phyloP scores from a whole-genome alignment of 1,284 basidiomycete genomes.

The Quambalaria eucalypti region DNA sequence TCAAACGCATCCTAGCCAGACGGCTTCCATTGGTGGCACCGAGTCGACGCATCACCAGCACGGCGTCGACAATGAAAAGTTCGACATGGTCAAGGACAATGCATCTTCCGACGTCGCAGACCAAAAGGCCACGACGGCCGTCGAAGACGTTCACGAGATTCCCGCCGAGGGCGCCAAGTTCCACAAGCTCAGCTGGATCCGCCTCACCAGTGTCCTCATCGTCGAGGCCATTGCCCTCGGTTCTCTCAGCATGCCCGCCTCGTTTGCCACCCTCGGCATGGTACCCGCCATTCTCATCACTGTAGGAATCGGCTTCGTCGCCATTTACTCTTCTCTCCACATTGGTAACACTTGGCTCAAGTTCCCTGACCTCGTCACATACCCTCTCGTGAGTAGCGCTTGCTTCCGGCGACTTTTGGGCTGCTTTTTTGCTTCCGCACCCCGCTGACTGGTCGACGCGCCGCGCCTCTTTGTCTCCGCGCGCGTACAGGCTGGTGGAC shows the following conservation, averaged over 20 bases:
- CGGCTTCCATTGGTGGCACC: too few relatives aligned
- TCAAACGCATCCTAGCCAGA: too few relatives aligned
- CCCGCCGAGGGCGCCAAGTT: constrained; percentile 13
- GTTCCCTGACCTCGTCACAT: constrained; percentile 24
- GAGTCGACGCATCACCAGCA: too few relatives aligned
- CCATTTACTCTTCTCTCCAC: constrained; percentile 29
- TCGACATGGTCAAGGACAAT: too few relatives aligned
- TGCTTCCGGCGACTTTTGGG: too few relatives aligned
- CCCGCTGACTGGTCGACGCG: too few relatives aligned
- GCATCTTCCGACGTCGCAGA: too few relatives aligned
- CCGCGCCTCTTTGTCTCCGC: too few relatives aligned
- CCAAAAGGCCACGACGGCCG: not conserved
- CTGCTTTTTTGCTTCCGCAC: too few relatives aligned
- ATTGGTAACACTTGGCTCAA: constrained; percentile 32
- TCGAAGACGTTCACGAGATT: not conserved
- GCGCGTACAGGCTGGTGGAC: too few relatives aligned
- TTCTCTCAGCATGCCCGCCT: constrained; percentile 12
- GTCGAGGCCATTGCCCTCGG: constrained; percentile 39
- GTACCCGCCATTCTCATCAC: constrained; percentile 25
- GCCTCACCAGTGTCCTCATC: constrained; percentile 30
- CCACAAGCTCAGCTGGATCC: constrained; percentile 31
- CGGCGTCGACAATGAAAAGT: too few relatives aligned
- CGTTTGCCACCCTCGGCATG: constrained; percentile 36
- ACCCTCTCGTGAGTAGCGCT: too few relatives aligned
- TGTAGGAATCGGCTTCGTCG: constrained; percentile 27